phyloP scores from a whole-genome alignment of 1,139 yeast genomes.

The Zygotorulaspora mrakii region DNA sequence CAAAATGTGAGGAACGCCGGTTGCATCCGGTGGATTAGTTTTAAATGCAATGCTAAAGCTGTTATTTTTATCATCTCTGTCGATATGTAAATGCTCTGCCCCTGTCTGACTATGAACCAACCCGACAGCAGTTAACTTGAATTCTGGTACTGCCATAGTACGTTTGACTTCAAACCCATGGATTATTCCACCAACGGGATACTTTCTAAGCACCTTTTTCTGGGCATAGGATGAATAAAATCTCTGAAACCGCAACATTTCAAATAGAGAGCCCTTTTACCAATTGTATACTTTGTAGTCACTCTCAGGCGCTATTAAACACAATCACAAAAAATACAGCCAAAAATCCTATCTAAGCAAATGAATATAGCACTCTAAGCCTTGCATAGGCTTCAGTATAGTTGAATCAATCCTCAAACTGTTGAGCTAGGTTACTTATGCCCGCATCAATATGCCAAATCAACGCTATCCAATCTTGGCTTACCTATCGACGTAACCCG shows the following conservation, averaged over 20 bases:
- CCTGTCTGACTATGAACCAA: constrained; percentile 66
- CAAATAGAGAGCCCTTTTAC: not conserved
- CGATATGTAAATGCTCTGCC: constrained; percentile 80
- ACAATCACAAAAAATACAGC: not conserved
- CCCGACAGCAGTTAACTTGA: constrained; percentile 74
- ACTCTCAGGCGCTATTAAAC: not conserved
- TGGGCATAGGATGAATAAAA: constrained; percentile 26
- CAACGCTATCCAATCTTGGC: not conserved
- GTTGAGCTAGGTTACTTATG: too few relatives aligned
- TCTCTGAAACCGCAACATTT: constrained; percentile 28
- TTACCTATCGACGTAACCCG: constrained; percentile 1
- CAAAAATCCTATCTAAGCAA: too few relatives aligned
- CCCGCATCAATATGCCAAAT: too few relatives aligned
- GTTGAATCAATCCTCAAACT: too few relatives aligned
- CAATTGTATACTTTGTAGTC: too few relatives aligned
- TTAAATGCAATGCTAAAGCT: constrained; percentile 88
- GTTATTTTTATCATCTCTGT: constrained; percentile 73
- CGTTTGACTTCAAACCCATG: constrained; percentile 64
- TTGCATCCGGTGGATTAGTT: constrained; percentile 88
- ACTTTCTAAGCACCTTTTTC: constrained; percentile 32
- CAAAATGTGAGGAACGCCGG: constrained; percentile 93
- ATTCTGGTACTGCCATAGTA: constrained; percentile 72
- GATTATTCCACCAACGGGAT: constrained; percentile 58
- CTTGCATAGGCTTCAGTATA: too few relatives aligned
- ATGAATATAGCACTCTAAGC: too few relatives aligned